Base-by-base conservation (phyloP, 305 asterid genomes). In the Coffea humblotiana region DNA sequence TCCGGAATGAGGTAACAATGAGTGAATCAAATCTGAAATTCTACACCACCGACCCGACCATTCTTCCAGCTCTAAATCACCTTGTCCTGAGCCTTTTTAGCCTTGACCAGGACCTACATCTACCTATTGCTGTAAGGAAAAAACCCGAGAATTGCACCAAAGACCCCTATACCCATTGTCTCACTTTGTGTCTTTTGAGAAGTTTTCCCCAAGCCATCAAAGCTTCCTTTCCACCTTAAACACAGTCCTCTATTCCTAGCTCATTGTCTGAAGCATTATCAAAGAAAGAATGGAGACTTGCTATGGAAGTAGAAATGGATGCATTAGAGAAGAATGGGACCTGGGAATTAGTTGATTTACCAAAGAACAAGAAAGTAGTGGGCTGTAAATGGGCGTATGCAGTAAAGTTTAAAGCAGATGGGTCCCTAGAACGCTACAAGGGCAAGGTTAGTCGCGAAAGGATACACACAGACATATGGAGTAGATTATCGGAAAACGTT, bases 261-360 rank as follows among this genome's bases (percentile, higher is more conserved):
- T 11, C 19, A 15, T 51, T 51, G 14, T 51, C 56, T 18, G 56
- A 51, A 18, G 56, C 56, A 11, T 51, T 13, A 18, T 51, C 18
- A 15, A 51, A 51, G 12, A 18, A 51, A 51, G 14, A 76, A n/a
- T 43, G 72, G 58, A 37, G 45, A 48, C 19, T 23, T 37, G 61
- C 16, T n/a, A 19, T 63, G 54, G 43, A 76, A 21, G 27, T 40
- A 27, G 72, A 76, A 43, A 40, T 76, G 5, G 40, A 76, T 16
- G 60, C 19, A 3, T 27, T 61, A 25, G 23, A 76, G 72, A 47
- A 63, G 27, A 76, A 76, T 23, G 45, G 8, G 43, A 76, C 79
- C n/a, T 63, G 72, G 45, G 61, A 76, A 43, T 52, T 76, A n/a
- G 45, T 64, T n/a, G 54, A 60, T n/a, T 45, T 63, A 56, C 40